Conservation (phyloP, 345 rosid species). For the Brassica juncea region DNA sequence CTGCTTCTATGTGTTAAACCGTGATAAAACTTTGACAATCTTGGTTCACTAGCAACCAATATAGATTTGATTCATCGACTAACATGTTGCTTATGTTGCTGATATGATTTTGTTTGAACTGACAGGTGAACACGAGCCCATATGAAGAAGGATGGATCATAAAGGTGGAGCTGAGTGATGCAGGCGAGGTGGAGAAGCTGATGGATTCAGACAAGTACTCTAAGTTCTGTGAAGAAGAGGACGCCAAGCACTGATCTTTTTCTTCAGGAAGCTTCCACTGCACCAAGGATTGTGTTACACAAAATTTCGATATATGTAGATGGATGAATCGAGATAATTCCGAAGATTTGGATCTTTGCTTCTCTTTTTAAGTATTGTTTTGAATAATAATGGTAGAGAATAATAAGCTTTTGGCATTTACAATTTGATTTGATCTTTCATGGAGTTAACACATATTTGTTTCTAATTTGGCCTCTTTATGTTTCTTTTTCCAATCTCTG, state of each 20-base stretch:
- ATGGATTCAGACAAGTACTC: conserved; percentile 78
- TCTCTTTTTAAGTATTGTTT: neutral
- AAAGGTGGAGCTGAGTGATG: conserved; percentile 65
- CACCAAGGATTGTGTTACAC: conserved; percentile 4
- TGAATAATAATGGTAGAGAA: conserved; percentile 32
- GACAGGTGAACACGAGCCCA: conserved; percentile 82
- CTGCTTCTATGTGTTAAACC: neutral
- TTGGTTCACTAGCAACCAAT: neutral
- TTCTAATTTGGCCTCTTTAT: neutral
- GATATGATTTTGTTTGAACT: neutral
- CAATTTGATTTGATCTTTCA: neutral
- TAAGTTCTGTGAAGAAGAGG: conserved; percentile 96
- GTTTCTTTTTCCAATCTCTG: too few species aligned
- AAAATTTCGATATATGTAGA: neutral
- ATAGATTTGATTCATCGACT: neutral
- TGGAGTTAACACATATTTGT: neutral
- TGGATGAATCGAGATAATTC: conserved; percentile 9
- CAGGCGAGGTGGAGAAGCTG: conserved; percentile 61
- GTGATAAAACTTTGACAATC: neutral
- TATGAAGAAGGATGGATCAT: conserved; percentile 86
- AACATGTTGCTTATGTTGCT: neutral
- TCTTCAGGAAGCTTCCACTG: neutral
- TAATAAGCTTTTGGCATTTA: conserved; percentile 6
- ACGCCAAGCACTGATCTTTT: conserved; percentile 63
- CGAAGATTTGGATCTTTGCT: neutral